phyloP scores from a whole-genome alignment of 345 rosid genomes.

The Citrus inodora region DNA sequence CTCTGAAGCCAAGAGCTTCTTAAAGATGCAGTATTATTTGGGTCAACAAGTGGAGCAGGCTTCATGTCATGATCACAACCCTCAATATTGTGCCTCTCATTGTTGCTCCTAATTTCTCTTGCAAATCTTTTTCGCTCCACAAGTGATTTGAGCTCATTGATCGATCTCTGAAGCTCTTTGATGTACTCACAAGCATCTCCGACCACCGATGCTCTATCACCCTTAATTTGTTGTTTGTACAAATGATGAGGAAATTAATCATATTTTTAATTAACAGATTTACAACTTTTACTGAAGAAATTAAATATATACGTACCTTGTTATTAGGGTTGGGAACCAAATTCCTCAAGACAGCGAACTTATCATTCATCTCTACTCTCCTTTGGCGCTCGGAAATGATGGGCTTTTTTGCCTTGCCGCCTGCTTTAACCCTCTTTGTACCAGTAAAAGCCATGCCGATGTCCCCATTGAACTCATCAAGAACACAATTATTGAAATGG shows the following conservation, averaged over 20 bases:
- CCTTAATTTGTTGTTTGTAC: slow-evolving; percentile 23
- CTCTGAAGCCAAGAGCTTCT: slow-evolving; percentile 92
- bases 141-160: slow-evolving; percentile 64
- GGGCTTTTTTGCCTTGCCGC: slow-evolving; percentile 8
- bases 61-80: slow-evolving; percentile 24
- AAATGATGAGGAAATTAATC: no score
- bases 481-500: slow-evolving; percentile 36
- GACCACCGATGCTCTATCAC: slow-evolving; percentile 78
- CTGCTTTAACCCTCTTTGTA: slow-evolving; percentile 28
- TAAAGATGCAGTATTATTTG: slow-evolving; percentile 23
- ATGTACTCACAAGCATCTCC: slow-evolving; percentile 79
- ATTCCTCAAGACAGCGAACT: slow-evolving; percentile 43
- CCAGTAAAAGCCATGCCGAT: slow-evolving; percentile 31
- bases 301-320: slow-evolving; percentile 39
- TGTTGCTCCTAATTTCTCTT: slow-evolving; percentile 32
- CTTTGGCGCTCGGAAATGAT: slow-evolving; percentile 58
- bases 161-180: slow-evolving; percentile 62
- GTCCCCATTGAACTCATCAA: slow-evolving; percentile 44
- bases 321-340: slow-evolving; percentile 65
- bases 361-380: slow-evolving; percentile 61
- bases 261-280: no score
- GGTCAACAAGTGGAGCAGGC: slow-evolving; percentile 26
- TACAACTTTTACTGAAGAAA: no score
- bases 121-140: slow-evolving; percentile 70
- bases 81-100: slow-evolving; percentile 40